A percentile compares a stretch with the other conserved stretches of the same genome.
Conservation (phyloP, 257 asterid genomes). For the Solanum tacnaense region DNA sequence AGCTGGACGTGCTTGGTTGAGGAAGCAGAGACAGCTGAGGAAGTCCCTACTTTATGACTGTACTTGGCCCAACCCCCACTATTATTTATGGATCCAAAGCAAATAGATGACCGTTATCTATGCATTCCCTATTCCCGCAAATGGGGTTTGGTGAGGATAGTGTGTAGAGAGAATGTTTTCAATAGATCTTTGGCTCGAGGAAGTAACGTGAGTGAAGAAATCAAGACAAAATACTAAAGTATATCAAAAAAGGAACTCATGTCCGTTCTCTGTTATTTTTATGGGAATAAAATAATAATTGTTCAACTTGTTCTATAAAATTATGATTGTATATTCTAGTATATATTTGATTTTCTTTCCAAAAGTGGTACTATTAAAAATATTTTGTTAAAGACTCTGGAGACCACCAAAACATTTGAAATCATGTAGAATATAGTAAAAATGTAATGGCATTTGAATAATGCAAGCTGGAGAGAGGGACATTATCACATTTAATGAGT, state of each 20-base stretch:
- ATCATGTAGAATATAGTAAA: background rate
- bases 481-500: background rate
- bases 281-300: background rate
- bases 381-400: background rate
- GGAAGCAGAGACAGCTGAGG: background rate
- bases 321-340: background rate
- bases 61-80: background rate
- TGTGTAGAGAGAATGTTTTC: background rate
- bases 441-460: background rate
- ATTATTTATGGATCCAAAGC: background rate
- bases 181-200: background rate
- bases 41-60: background rate
- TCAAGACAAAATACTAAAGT: background rate
- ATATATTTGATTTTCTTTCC: background rate
- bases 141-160: background rate
- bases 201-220: background rate
- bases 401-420: background rate
- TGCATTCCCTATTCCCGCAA: background rate
- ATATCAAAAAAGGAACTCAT: background rate
- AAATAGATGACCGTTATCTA: background rate
- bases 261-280: background rate
- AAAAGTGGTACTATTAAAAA: background rate
- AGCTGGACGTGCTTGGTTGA: conserved; percentile 28
- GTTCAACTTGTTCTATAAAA: background rate
- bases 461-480: background rate